These are phyloP conservation scores for Lactarius sp. DNA, from an alignment of 768 basidiomycete species.

Conservation along the genomic window DNA sequence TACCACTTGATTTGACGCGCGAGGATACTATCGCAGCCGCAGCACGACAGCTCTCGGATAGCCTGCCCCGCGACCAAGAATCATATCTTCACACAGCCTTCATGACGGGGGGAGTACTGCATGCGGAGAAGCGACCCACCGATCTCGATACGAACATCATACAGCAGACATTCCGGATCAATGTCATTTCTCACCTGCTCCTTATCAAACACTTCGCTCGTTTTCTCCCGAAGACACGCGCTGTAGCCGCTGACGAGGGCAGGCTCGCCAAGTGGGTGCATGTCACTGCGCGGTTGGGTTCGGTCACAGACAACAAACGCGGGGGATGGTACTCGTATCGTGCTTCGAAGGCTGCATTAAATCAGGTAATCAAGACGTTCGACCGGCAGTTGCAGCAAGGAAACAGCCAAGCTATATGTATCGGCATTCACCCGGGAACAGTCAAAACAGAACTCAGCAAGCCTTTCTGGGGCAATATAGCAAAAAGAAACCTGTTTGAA, in stretches of 20 bases:
- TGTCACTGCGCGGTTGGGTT: constrained; percentile 54
- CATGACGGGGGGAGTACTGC: constrained; percentile 50
- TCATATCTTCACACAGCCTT: constrained; percentile 51
- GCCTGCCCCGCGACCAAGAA: constrained; percentile 32
- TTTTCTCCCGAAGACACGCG: constrained; percentile 42
- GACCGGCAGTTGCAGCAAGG: constrained; percentile 49
- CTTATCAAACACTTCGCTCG: constrained; percentile 58
- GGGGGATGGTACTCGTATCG: constrained; percentile 65
- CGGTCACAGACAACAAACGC: constrained; percentile 50
- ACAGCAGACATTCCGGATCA: constrained; percentile 47
- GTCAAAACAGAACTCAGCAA: constrained; percentile 56
- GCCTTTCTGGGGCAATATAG: constrained; percentile 44
- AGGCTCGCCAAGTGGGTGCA: constrained; percentile 54
- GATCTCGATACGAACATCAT: constrained; percentile 43
- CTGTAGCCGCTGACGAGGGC: background rate
- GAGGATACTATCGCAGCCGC: constrained; percentile 49
- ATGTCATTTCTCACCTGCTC: constrained; percentile 55
- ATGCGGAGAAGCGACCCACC: constrained; percentile 49
- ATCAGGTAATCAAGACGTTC: constrained; percentile 58
- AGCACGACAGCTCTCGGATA: constrained; percentile 38
- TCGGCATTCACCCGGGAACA: constrained; percentile 57
- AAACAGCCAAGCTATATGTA: constrained; percentile 44
- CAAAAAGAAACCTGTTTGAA: constrained; percentile 41
- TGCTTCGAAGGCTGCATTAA: constrained; percentile 57
- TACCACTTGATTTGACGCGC: constrained; percentile 47